Evolutionary conservation across 192 early-diverging fungal genomes (phyloP), one percentile per base, ranked within the genome.

Genomic region (Funneliformis geosporum): DNA sequence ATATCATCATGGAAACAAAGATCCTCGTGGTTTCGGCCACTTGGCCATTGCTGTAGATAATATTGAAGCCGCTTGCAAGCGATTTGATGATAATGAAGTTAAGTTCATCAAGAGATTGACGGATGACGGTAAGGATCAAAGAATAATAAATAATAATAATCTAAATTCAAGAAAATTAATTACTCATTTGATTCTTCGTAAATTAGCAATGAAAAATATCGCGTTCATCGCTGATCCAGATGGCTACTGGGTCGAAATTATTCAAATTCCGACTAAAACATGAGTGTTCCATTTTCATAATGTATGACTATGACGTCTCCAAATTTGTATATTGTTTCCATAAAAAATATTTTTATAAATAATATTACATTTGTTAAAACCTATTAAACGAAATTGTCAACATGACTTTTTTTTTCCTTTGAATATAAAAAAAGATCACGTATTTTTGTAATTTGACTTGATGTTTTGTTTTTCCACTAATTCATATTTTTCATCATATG

Each of bases 171-270:
- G 33, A 2, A 33, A 33, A 33, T 43, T 27, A 47, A 27, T 1
- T 27, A 50, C 18, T 2, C 28, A 50, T 44, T 44, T 27, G 33
- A 66, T 38, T 39, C 21, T 14, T 14, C 7, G 42, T n/a, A 69
- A 38, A 18, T 8, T 73, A 76, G 75, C 84, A 23, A 94, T 94
- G 94, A 93, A 92, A 82, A 86, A 89, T 82, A 94, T 96, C 86
- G 94, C 94, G 12, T 96, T 96, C 80, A 90, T 94, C 60, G 78
- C 87, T 43, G 95, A 96, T 73, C 95, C 95, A 46, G 95, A 96
- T 84, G 92, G 92, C 81, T 96, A 95, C 83, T 93, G 93, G 88
- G 83, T 95, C 69, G 95, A 95, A 82, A 33, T 92, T 62, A 50
- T 84, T 60, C 72, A 72, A 50, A 50, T 4, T 16, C 47, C 33